phyloP scores from a whole-genome alignment of 2,329 filamentous ascomycete genomes.

The Sporothrix luriei region DNA sequence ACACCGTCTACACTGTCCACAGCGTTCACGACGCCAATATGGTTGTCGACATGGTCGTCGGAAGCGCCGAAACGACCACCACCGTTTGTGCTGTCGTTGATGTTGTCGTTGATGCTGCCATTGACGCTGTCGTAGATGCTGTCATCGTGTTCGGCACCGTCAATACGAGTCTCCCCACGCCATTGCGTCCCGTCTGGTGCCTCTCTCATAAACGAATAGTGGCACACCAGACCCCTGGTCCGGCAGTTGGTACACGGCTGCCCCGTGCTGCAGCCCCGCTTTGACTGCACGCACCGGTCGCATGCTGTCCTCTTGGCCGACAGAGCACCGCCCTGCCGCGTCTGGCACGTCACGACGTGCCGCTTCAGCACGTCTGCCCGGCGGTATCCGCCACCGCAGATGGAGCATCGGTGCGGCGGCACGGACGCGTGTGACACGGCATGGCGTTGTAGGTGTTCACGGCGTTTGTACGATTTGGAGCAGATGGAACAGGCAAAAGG shows the following conservation, averaged over 20 bases:
- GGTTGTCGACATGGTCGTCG: neutral
- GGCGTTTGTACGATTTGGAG: constrained; percentile 26
- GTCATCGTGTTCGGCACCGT: neutral
- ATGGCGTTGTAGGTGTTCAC: constrained; percentile 30
- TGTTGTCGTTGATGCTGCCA: neutral
- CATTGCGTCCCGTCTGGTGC: neutral
- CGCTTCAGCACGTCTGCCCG: constrained; percentile 27
- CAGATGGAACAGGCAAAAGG: constrained; percentile 4
- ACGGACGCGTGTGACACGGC: constrained; percentile 13
- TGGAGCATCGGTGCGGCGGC: constrained; percentile 15
- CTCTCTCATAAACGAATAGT: constrained; percentile 5
- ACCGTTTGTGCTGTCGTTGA: neutral
- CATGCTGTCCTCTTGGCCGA: constrained; percentile 3
- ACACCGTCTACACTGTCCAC: too few relatives aligned
- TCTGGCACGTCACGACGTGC: constrained; percentile 21
- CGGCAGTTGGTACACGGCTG: constrained; percentile 28
- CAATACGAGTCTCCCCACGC: neutral
- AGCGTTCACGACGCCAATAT: neutral
- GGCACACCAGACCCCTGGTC: neutral
- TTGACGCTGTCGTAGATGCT: neutral
- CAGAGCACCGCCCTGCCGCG: neutral
- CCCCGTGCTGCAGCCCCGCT: constrained; percentile 25
- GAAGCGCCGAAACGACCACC: neutral
- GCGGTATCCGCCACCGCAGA: constrained; percentile 25
- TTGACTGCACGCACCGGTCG: constrained; percentile 27